Conservation (phyloP, 2,329 filamentous ascomycete genomes). For the Pseudocercospora musae region DNA sequence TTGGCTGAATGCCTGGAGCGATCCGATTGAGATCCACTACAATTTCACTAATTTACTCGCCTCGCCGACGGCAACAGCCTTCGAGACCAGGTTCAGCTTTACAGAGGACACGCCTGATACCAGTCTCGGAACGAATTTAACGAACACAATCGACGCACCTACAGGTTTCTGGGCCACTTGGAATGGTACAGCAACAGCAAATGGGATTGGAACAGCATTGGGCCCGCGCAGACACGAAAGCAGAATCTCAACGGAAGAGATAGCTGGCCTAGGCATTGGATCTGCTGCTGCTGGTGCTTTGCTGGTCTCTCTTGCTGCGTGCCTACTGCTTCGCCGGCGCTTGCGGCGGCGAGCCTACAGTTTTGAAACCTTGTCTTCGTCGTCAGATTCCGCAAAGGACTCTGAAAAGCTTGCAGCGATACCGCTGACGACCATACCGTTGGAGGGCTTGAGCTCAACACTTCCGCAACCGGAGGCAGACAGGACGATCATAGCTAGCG, state of each 20-base stretch:
- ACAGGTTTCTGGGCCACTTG: too few species aligned
- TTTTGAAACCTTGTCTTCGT: neutral
- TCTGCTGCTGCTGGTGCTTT: neutral
- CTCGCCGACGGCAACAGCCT: neutral
- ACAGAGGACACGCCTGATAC: neutral
- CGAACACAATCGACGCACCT: neutral
- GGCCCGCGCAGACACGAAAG: neutral
- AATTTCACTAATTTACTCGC: neutral
- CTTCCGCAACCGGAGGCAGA: neutral
- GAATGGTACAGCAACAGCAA: neutral
- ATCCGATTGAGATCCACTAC: neutral
- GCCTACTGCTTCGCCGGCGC: neutral
- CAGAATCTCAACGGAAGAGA: neutral
- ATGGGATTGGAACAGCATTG: neutral
- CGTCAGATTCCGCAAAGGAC: neutral
- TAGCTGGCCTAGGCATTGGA: neutral
- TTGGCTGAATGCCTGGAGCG: neutral
- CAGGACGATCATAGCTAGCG: neutral
- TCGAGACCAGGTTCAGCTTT: neutral
- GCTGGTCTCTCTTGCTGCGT: neutral
- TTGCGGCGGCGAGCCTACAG: neutral
- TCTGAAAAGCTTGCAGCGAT: neutral
- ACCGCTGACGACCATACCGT: neutral
- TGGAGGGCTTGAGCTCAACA: neutral
- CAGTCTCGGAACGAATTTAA: neutral